phyloP scores from a whole-genome alignment of 116 monocot species.

The Iris pallida region DNA sequence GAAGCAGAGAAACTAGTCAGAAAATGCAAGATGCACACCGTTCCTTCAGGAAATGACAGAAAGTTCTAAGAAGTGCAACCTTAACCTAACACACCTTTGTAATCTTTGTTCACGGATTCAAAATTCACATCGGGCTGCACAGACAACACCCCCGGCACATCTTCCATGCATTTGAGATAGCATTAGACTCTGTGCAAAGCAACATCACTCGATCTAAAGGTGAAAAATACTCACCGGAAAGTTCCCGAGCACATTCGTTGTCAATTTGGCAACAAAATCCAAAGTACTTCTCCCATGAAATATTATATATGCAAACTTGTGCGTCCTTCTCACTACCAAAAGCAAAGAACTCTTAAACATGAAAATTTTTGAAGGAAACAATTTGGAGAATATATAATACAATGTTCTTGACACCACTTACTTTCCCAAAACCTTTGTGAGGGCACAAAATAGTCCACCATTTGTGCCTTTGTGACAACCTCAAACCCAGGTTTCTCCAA shows the following conservation, averaged over 20 bases:
- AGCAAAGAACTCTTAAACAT: background rate
- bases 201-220: background rate
- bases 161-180: slow-evolving; percentile 36
- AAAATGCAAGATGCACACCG: too few species aligned
- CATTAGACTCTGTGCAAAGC: background rate
- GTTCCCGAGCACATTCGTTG: slow-evolving; percentile 67
- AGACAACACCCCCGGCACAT: slow-evolving; percentile 62
- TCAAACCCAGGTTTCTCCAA: slow-evolving; percentile 83
- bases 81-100: slow-evolving; percentile 40
- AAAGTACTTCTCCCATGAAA: slow-evolving; percentile 86
- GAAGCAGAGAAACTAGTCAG: too few species aligned
- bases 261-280: slow-evolving; percentile 94
- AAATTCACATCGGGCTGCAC: slow-evolving; percentile 57
- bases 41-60: too few species aligned
- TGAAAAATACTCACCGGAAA: slow-evolving; percentile 47
- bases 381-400: background rate
- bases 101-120: slow-evolving; percentile 59
- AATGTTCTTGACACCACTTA: slow-evolving; percentile 19
- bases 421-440: slow-evolving; percentile 85
- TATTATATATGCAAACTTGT: slow-evolving; percentile 73
- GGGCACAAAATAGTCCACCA: slow-evolving; percentile 77
- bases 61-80: background rate
- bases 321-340: slow-evolving; percentile 78
- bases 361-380: background rate
- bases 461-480: slow-evolving; percentile 84